Percentiles rank a stretch among this genome's conserved stretches.
Evolutionary conservation across 495 filamentous ascomycete genomes (phyloP).

Genomic region (Talaromyces adpressus): DNA sequence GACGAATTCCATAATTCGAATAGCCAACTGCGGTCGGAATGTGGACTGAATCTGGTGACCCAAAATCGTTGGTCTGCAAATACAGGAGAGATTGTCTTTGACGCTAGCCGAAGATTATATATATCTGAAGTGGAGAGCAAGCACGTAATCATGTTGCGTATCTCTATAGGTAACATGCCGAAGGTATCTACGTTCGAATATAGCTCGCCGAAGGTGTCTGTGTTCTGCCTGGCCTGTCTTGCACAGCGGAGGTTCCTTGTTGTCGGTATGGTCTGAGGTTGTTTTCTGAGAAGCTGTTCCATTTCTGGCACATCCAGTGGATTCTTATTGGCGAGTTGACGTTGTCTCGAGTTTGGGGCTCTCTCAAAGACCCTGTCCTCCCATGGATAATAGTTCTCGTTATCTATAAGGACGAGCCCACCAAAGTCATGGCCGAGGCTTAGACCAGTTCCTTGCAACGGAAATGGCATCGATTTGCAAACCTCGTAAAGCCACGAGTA

Average conservation of each 20-base stretch:
- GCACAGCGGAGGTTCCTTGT: not conserved
- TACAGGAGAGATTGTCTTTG: not conserved
- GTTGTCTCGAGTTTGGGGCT: not conserved
- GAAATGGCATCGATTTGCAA: slow-evolving; percentile 6
- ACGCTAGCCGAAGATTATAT: not conserved
- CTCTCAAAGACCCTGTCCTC: not conserved
- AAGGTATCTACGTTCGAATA: not conserved
- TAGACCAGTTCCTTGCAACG: not conserved
- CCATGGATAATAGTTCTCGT: not conserved
- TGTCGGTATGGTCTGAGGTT: not conserved
- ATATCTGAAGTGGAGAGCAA: not conserved
- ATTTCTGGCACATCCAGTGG: not conserved
- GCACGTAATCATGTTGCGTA: not conserved
- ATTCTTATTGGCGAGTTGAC: not conserved
- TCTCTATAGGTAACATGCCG: not conserved
- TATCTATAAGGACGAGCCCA: not conserved
- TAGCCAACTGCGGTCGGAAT: not conserved
- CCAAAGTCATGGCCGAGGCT: not conserved
- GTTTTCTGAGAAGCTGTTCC: not conserved
- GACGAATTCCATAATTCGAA: not conserved
- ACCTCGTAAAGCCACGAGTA: not conserved
- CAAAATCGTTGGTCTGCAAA: not conserved
- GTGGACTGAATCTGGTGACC: not conserved
- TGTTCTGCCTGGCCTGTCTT: not conserved
- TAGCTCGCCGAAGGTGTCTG: not conserved